Conservation (phyloP, 768 basidiomycete genomes). For the Phaeolepiota aurea region DNA sequence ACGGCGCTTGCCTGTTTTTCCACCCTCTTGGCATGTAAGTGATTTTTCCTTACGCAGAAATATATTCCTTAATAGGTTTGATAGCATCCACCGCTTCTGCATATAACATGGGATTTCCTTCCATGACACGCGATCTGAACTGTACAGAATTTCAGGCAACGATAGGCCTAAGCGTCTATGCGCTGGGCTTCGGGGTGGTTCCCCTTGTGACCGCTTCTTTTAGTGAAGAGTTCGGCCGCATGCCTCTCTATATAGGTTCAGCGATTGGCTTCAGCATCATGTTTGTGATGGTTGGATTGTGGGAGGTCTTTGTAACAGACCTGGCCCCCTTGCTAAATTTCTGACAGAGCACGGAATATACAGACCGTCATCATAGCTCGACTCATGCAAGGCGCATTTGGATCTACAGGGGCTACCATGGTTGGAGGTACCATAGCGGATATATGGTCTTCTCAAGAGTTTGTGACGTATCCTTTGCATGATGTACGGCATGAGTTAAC, state of each 20-base stretch:
- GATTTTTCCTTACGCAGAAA: not conserved
- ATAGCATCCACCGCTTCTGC: constrained; percentile 41
- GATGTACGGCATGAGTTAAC: too few species aligned
- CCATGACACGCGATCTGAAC: constrained; percentile 44
- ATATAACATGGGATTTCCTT: constrained; percentile 45
- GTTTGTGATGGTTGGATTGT: constrained; percentile 42
- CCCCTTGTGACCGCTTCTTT: constrained; percentile 60
- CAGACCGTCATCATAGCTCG: constrained; percentile 59
- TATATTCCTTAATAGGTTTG: constrained; percentile 2
- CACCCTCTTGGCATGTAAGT: constrained; percentile 32
- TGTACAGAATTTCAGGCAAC: constrained; percentile 36
- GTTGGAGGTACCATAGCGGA: constrained; percentile 72
- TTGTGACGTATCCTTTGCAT: too few species aligned
- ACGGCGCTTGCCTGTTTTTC: constrained; percentile 34
- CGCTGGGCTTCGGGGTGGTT: constrained; percentile 51
- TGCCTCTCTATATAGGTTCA: constrained; percentile 46
- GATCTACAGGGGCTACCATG: constrained; percentile 64
- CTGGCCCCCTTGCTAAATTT: not conserved
- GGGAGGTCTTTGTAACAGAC: constrained; percentile 10
- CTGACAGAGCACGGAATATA: constrained; percentile 35
- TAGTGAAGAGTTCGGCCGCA: constrained; percentile 63
- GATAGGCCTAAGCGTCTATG: constrained; percentile 41
- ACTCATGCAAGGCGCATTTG: constrained; percentile 59
- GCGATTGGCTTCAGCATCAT: constrained; percentile 37
- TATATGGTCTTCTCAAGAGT: constrained; percentile 60